Conservation (phyloP, 257 asterid species). For the Striga asiatica region DNA sequence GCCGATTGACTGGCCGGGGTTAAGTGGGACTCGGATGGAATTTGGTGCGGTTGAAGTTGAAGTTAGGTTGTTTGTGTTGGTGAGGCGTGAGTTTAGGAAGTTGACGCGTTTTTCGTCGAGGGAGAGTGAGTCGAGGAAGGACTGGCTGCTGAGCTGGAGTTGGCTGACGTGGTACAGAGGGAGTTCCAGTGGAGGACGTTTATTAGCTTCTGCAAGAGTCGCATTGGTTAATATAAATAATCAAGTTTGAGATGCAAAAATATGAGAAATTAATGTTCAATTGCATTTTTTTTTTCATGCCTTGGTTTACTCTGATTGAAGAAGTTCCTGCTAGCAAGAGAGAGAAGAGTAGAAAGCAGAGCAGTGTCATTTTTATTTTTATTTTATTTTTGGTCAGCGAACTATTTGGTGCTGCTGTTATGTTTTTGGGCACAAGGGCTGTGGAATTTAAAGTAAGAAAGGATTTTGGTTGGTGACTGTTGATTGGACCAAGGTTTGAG, state of each 20-base stretch:
- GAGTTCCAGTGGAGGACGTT: conserved; percentile 23
- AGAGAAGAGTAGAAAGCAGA: conserved; percentile 21
- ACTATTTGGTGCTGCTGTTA: background rate
- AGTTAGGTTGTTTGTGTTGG: too few relatives aligned
- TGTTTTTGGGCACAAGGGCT: background rate
- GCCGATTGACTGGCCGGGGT: conserved; percentile 30
- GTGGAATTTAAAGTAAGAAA: conserved; percentile 16
- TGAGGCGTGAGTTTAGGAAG: conserved; percentile 27
- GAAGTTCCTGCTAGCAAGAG: conserved; percentile 25
- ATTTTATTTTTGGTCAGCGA: background rate
- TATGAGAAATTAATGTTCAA: background rate
- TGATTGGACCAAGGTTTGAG: conserved; percentile 8
- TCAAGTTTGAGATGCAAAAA: background rate
- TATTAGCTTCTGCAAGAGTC: conserved; percentile 18
- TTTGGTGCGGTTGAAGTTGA: background rate
- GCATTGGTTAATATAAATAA: background rate
- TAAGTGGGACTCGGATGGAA: conserved; percentile 26
- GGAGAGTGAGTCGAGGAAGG: conserved; percentile 22
- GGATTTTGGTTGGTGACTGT: background rate
- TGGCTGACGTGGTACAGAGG: conserved; percentile 27
- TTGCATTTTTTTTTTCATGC: conserved; percentile 12
- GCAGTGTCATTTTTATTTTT: conserved; percentile 20
- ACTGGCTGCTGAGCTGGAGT: background rate
- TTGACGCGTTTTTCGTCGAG: conserved; percentile 28
- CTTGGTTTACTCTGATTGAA: conserved; percentile 28